phyloP scores from a whole-genome alignment of 305 asterid genomes.

The Fraxinus baroniana region DNA sequence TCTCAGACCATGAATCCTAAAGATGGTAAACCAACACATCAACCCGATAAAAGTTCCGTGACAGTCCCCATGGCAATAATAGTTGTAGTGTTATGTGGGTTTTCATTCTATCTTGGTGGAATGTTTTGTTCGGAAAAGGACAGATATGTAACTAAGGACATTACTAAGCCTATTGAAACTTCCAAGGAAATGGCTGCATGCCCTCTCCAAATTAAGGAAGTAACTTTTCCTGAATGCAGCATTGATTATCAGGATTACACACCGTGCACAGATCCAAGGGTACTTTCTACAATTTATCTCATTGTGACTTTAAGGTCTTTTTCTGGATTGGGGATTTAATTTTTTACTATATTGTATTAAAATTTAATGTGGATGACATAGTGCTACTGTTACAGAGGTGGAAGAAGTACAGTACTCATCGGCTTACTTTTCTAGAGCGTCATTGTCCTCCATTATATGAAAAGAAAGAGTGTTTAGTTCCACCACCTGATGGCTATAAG shows the following conservation, averaged over 20 bases:
- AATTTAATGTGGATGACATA: neutral
- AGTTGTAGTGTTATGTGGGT: slow-evolving; percentile 49
- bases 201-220: slow-evolving; percentile 47
- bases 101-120: slow-evolving; percentile 65
- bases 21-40: slow-evolving; percentile 56
- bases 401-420: slow-evolving; percentile 71
- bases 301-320: neutral
- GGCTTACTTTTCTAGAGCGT: slow-evolving; percentile 88
- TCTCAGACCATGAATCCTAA: slow-evolving; percentile 56
- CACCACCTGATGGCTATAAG: slow-evolving; percentile 97
- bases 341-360: neutral
- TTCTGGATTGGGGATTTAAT: neutral
- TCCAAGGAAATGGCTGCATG: slow-evolving; percentile 26
- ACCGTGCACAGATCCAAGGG: slow-evolving; percentile 99
- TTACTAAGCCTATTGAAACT: slow-evolving; percentile 32
- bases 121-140: slow-evolving; percentile 46
- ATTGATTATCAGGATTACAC: slow-evolving; percentile 74
- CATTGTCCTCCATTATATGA: slow-evolving; percentile 93
- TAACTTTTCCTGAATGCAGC: slow-evolving; percentile 65
- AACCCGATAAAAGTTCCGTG: slow-evolving; percentile 34
- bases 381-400: slow-evolving; percentile 65
- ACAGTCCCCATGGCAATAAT: slow-evolving; percentile 35
- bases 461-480: slow-evolving; percentile 85
- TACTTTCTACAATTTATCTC: slow-evolving; percentile 20
- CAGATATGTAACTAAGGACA: slow-evolving; percentile 26